Evolutionary conservation across 345 rosid species (phyloP), one percentile per base, ranked within the genome.

Genomic region (Aquilaria sinensis): DNA sequence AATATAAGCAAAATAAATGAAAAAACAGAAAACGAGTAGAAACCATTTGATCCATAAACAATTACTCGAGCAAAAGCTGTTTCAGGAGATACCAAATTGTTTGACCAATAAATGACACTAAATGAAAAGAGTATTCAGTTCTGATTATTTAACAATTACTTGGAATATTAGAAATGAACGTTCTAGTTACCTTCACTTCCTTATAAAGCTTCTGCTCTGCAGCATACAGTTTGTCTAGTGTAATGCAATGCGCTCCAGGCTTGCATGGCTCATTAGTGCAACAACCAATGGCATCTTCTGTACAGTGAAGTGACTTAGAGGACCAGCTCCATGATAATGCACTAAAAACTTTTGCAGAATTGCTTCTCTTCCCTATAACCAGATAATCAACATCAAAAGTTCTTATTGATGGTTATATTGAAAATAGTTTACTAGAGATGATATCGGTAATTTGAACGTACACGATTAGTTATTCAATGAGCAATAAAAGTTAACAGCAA

Each of bases 241-340:
- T 83, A 58, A 73, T 56, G 63, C 77, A 77, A 81, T 93, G 97
- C 81, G 94, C 97, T 68, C 94, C 97, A 48, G 92, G 86, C 61
- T 73, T 78, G 79, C 97, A 88, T 41, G 97, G 96, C 58, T 85
- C 90, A 47, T 74, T 64, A 51, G 83, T 67, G 50, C 71, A 70
- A 71, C 56, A 60, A 47, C 68, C 72, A 46, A 69, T 12, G 66
- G 79, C 74, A 65, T 77, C 87, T 73, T 70, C 76, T 33, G 78
- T 55, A 62, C 57, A 45, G 60, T 85, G 96, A 73, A 85, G 84
- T 29, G 82, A 73, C 83, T 77, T 90, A 41, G 92, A 90, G 66
- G 98, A 85, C 98, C 98, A 84, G 63, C 79, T 90, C 97, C 97
- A 83, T 37, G 97, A 80, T 70, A 93, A 74, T 33, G 94, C 88